Base-by-base conservation (phyloP, 2,329 filamentous ascomycete genomes). In the Boeremia lycopersici region DNA sequence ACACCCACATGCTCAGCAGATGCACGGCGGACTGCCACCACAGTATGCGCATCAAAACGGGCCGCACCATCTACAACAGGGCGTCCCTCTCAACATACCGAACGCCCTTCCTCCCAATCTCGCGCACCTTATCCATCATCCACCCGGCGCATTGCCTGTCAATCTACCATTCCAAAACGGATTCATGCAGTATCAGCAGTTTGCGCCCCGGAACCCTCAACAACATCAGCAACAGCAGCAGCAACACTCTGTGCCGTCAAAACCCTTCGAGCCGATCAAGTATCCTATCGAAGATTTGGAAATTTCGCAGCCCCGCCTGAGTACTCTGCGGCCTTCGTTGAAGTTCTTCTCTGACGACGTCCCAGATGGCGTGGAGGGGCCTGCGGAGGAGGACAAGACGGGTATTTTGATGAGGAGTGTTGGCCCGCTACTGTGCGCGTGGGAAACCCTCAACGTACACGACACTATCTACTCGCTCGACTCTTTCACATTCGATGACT, bases 401-500 rank as follows among this genome's bases (percentile, higher is more conserved):
- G 85, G 87, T 34, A 86, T 98, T 48, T 78, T 87, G 17, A 95
- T 93, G 86, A 86, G 89, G 65, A 93, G 91, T 3, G 85, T 97
- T n/a, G 92, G 93, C 0, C 83, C 86, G 2, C 79, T 98, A 13
- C 78, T 99, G 23, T 93, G 97, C 76, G 91, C 90, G 0, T 99
- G 95, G 95, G 92, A 97, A 66, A 97, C 93, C 0, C 82, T 99
- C 30, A 99, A 97, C 68, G 93, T 99, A n/a, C 97, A 97, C 71
- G 96, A 92, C 70, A 91, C 96, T 68, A 89, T 97, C 15, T 96
- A 96, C 70, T 86, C 91, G 68, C 82, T 99, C 25, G 95, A 99
- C 74, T 98, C 93, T 0, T 99, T 99, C 71, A 98, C 93, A 0
- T 96, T 98, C 68, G 95, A 99, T 72, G 95, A 99, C 73, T 98